Evolutionary conservation across 78 protist species (phyloP).

Genomic region (Guillardia theta): DNA sequence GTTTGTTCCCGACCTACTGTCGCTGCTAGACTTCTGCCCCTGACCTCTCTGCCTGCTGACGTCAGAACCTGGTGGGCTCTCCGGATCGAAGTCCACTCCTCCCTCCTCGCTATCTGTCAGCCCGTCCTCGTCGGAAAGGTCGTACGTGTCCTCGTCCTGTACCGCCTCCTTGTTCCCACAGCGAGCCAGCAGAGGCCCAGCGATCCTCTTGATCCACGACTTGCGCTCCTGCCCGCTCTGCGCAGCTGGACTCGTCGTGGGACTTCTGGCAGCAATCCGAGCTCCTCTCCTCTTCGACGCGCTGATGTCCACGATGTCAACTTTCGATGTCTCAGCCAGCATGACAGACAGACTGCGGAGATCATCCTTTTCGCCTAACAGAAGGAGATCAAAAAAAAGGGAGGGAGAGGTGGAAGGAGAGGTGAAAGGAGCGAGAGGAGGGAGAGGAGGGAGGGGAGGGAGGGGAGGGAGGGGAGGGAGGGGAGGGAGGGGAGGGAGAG

Average conservation of each 20-base stretch:
- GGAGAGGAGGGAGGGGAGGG: too few relatives aligned
- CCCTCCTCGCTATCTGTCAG: neutral
- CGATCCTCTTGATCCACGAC: neutral
- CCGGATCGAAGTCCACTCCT: neutral
- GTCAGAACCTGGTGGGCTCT: neutral
- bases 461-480: too few relatives aligned
- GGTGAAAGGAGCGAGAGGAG: too few relatives aligned
- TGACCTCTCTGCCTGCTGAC: neutral
- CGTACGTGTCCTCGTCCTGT: neutral
- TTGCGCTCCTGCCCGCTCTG: neutral
- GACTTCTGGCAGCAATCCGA: neutral
- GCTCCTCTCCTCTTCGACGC: neutral
- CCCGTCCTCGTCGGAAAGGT: too few relatives aligned
- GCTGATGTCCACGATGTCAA: constrained; percentile 4
- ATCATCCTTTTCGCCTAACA: neutral
- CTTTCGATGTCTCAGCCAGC: neutral
- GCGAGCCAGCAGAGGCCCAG: neutral
- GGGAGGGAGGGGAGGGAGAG: too few relatives aligned
- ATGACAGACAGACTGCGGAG: neutral
- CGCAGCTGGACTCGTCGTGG: neutral
- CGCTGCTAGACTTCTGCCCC: neutral
- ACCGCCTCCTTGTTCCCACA: neutral
- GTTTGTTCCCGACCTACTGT: neutral
- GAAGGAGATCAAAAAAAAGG: too few relatives aligned
- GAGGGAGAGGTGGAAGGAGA: too few relatives aligned